Conservation (phyloP, 75 land plant genomes). For the Sequoiadendron giganteum region DNA sequence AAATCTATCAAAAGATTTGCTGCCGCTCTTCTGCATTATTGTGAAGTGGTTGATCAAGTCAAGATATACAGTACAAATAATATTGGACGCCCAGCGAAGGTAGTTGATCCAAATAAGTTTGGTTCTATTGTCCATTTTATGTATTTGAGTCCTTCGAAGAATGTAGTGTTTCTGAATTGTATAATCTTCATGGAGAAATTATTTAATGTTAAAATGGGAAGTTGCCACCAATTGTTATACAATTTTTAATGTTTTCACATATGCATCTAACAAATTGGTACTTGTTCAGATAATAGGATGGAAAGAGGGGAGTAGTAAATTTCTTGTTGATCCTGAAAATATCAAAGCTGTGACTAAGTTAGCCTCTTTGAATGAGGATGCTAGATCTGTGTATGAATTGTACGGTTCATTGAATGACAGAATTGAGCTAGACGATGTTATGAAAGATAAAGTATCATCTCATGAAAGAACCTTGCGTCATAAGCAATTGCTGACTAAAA, state of each 20-base stretch:
- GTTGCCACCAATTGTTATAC: not conserved
- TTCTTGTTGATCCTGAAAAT: conserved; percentile 58
- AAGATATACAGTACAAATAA: conserved; percentile 70
- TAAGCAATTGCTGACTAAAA: conserved; percentile 44
- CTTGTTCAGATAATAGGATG: conserved; percentile 69
- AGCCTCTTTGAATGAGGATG: conserved; percentile 62
- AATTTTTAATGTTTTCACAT: not conserved
- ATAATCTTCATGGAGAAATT: not conserved
- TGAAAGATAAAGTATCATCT: conserved; percentile 62
- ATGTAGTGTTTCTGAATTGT: not conserved
- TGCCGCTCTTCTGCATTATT: conserved; percentile 47
- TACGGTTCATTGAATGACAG: conserved; percentile 34
- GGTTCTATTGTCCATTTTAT: not conserved
- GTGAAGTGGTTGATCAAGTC: conserved; percentile 64
- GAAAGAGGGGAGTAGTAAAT: conserved; percentile 50
- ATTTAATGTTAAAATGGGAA: not conserved
- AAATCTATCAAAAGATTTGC: conserved; percentile 87
- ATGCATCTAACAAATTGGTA: not conserved
- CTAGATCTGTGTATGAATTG: conserved; percentile 71
- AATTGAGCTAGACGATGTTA: conserved; percentile 32
- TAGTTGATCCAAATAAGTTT: conserved; percentile 5
- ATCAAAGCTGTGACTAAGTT: conserved; percentile 43
- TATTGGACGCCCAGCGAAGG: conserved; percentile 53
- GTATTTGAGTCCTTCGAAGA: not conserved
- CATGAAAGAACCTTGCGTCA: conserved; percentile 44